Evolutionary conservation across 192 early-diverging fungal species (phyloP).

Genomic region (Pecoramyces ruminantium): DNA sequence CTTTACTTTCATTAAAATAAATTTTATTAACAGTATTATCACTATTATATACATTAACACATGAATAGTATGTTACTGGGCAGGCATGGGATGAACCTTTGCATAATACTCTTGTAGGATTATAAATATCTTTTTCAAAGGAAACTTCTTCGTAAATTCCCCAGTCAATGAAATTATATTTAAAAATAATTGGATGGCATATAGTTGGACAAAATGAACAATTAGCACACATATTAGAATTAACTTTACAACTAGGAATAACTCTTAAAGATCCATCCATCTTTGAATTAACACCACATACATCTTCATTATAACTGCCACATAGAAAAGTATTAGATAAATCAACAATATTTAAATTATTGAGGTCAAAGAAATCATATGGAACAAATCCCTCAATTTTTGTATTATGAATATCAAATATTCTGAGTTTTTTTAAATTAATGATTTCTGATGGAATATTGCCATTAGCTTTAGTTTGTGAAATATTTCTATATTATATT

Average conservation of each 20-base stretch:
- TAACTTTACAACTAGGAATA: neutral
- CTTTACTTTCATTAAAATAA: neutral
- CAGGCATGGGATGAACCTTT: neutral
- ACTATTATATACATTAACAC: neutral
- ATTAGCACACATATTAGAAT: neutral
- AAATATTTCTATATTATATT: neutral
- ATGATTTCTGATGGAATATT: neutral
- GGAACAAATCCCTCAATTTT: neutral
- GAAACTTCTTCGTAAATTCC: neutral
- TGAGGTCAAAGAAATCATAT: neutral
- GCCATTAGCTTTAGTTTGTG: neutral
- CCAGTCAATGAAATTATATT: neutral
- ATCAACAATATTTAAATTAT: neutral
- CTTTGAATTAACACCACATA: neutral
- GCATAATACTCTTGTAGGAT: neutral
- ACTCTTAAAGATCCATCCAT: neutral
- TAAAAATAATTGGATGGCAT: neutral
- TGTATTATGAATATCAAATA: neutral
- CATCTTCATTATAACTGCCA: neutral
- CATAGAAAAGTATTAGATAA: neutral
- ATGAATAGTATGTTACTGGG: neutral
- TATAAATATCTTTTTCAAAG: neutral
- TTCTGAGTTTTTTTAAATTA: neutral
- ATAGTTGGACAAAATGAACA: neutral
- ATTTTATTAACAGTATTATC: neutral